phyloP scores from a whole-genome alignment of 805 yeast genomes.

The Candida hungchunana region DNA sequence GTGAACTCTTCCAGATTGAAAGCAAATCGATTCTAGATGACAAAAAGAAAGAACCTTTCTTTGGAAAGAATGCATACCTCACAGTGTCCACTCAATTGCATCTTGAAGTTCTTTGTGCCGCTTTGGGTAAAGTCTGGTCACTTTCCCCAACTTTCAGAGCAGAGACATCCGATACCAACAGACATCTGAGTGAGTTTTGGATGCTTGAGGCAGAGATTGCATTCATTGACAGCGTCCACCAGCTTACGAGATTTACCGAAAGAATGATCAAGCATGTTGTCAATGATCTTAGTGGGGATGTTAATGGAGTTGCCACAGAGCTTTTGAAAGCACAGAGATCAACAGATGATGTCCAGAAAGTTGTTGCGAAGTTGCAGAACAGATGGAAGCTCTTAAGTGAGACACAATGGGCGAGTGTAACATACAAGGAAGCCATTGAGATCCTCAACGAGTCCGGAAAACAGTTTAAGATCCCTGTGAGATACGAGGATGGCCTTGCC shows the following conservation, averaged over 20 bases:
- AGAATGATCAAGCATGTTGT: slow-evolving; percentile 57
- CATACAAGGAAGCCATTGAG: slow-evolving; percentile 73
- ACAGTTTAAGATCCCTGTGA: slow-evolving; percentile 41
- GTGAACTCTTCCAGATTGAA: slow-evolving; percentile 72
- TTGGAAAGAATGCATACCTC: slow-evolving; percentile 63
- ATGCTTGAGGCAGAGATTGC: slow-evolving; percentile 92
- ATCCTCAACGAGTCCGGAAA: slow-evolving; percentile 33
- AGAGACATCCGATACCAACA: slow-evolving; percentile 82
- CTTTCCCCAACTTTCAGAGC: slow-evolving; percentile 92
- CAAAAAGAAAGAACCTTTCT: slow-evolving; percentile 37
- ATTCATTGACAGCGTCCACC: slow-evolving; percentile 52
- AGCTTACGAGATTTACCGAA: slow-evolving; percentile 65
- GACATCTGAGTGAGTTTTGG: slow-evolving; percentile 96
- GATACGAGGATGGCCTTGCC: slow-evolving; percentile 70
- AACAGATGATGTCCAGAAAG: slow-evolving; percentile 31
- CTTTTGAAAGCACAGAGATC: slow-evolving; percentile 33
- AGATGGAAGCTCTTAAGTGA: slow-evolving; percentile 60
- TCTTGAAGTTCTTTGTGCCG: slow-evolving; percentile 71
- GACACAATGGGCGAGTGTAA: slow-evolving; percentile 59
- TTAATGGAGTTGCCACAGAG: slow-evolving; percentile 23
- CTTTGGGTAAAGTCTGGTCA: slow-evolving; percentile 82
- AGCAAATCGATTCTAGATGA: slow-evolving; percentile 25
- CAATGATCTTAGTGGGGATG: slow-evolving; percentile 25
- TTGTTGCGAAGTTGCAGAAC: slow-evolving; percentile 27
- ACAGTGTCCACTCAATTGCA: slow-evolving; percentile 94